These are phyloP conservation scores for Globisporangium apiculatum DNA, from an alignment of 352 stramenopile genomes.

Conservation along the genomic window DNA sequence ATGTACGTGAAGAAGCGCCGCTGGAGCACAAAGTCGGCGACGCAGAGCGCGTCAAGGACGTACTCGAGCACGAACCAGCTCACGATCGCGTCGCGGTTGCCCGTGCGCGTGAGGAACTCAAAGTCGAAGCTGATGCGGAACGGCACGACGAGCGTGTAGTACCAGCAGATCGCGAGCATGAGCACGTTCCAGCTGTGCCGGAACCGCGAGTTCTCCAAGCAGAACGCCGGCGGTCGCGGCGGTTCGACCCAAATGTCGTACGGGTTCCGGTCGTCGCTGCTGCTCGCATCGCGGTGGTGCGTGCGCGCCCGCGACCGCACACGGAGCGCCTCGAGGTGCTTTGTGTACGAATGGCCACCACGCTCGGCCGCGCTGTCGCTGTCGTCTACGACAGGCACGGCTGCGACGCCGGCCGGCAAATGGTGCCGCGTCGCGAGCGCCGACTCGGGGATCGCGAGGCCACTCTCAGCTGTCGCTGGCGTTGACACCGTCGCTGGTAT, in stretches of 20 bases:
- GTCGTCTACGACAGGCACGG: background rate
- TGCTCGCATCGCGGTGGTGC: constrained; percentile 4
- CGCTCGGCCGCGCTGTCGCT: background rate
- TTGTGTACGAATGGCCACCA: constrained; percentile 8
- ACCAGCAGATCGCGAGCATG: constrained; percentile 24
- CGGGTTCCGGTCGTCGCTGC: constrained; percentile 1
- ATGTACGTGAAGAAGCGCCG: constrained; percentile 26
- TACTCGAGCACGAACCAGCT: constrained; percentile 34
- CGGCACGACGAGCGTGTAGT: constrained; percentile 25
- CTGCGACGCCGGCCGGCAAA: background rate
- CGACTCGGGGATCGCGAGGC: background rate
- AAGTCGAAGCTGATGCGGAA: constrained; percentile 26
- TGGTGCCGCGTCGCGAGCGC: background rate
- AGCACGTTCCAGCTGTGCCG: constrained; percentile 17
- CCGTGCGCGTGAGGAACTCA: constrained; percentile 14
- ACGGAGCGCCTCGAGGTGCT: constrained; percentile 21
- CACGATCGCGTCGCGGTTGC: constrained; percentile 2
- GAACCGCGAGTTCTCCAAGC: constrained; percentile 23
- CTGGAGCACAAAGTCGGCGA: constrained; percentile 26
- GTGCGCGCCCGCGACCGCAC: constrained; percentile 12
- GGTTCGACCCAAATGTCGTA: constrained; percentile 29
- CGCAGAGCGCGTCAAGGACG: constrained; percentile 23
- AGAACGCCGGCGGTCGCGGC: constrained; percentile 17
- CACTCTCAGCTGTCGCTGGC: background rate
- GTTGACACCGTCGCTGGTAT: no score